phyloP scores from a whole-genome alignment of 768 basidiomycete genomes.

The Kwoniella heveanensis region DNA sequence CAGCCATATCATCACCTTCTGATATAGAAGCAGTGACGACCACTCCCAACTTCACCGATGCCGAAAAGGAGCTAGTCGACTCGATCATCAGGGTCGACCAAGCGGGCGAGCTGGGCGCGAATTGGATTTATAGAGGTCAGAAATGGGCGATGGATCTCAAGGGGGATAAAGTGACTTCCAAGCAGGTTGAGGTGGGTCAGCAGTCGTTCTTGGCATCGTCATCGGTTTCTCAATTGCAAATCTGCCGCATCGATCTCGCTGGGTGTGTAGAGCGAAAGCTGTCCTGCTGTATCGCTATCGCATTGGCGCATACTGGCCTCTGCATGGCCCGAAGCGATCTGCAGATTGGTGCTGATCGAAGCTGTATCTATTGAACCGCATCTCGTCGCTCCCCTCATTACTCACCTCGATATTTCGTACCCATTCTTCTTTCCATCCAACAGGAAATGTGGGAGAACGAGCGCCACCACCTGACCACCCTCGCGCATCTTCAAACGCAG shows the following conservation, averaged over 20 bases:
- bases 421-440: background rate
- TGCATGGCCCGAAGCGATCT: no score
- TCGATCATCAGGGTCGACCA: constrained; percentile 80
- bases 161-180: constrained; percentile 59
- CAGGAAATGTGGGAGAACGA: constrained; percentile 99
- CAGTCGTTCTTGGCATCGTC: no score
- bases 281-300: no score
- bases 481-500: constrained; percentile 81
- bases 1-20: no score
- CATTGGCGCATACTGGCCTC: no score
- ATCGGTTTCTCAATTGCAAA: no score
- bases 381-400: no score
- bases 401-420: no score
- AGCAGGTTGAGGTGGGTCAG: constrained; percentile 70
- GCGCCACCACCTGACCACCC: constrained; percentile 82
- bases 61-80: constrained; percentile 49
- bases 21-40: constrained; percentile 25
- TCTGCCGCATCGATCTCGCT: no score
- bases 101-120: constrained; percentile 92
- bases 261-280: no score
- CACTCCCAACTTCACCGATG: constrained; percentile 42
- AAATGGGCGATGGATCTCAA: constrained; percentile 64
- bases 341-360: no score
- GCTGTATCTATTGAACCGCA: no score
- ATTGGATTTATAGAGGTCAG: constrained; percentile 93